These are phyloP conservation scores for Phytophthora pisi DNA, from an alignment of 352 stramenopile genomes.

Conservation along the genomic window DNA sequence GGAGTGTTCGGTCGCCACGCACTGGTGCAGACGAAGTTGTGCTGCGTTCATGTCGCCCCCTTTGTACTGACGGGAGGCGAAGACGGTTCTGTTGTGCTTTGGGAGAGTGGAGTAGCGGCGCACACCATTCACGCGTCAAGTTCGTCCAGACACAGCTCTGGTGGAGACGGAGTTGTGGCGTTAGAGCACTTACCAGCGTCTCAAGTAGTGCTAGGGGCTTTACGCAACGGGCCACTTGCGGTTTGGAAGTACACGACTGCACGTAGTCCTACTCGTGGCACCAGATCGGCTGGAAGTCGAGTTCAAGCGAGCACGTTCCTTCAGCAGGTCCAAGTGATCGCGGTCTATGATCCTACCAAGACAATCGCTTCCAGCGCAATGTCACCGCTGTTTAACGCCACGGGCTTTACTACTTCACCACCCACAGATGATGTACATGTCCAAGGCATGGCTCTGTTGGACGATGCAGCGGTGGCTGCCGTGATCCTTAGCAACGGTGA, in stretches of 20 bases:
- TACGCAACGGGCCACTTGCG: constrained; percentile 40
- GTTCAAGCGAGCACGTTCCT: constrained; percentile 43
- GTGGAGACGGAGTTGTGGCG: constrained; percentile 35
- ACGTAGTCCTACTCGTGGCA: constrained; percentile 13
- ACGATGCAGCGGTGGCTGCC: constrained; percentile 24
- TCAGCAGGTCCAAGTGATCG: constrained; percentile 30
- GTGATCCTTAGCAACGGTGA: constrained; percentile 33
- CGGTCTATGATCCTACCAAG: constrained; percentile 14
- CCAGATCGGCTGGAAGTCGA: constrained; percentile 14
- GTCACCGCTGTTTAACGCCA: constrained; percentile 11
- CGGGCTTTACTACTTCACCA: not conserved
- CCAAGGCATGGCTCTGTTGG: constrained; percentile 30
- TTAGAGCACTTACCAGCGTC: constrained; percentile 42
- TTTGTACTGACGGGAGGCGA: constrained; percentile 65
- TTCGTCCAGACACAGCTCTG: constrained; percentile 1
- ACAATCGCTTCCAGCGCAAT: constrained; percentile 6
- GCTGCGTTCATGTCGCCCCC: constrained; percentile 41
- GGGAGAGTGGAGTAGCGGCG: constrained; percentile 58
- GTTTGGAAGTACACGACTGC: constrained; percentile 39
- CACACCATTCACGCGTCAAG: constrained; percentile 37
- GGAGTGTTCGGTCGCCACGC: constrained; percentile 73
- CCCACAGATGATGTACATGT: constrained; percentile 14
- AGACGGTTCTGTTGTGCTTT: constrained; percentile 57
- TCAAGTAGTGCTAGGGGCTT: constrained; percentile 49
- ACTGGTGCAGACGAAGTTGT: constrained; percentile 54